Percentiles rank a stretch among this genome's conserved stretches.
phyloP scores from a whole-genome alignment of 2,329 filamentous ascomycete species.

The Verticillium isaacii region DNA sequence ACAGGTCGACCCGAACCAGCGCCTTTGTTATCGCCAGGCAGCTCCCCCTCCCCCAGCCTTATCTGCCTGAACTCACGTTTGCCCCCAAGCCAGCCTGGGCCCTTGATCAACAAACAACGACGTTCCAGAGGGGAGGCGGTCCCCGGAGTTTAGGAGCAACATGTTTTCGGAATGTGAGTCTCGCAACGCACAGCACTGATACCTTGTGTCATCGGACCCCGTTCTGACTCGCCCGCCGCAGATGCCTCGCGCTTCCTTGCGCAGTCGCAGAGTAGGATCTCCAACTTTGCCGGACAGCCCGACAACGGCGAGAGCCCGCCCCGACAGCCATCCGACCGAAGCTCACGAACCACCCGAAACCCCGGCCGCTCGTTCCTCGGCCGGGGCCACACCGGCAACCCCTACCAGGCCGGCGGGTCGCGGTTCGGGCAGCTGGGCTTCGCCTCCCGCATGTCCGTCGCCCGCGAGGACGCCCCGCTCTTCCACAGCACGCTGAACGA shows the following conservation, averaged over 20 bases:
- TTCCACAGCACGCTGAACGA: conserved; percentile 91
- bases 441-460: conserved; percentile 66
- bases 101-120: background rate
- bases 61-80: background rate
- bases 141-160: conserved; percentile 13
- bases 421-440: conserved; percentile 72
- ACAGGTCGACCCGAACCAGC: background rate
- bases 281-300: conserved; percentile 58
- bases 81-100: background rate
- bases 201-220: background rate
- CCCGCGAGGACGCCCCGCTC: conserved; percentile 73
- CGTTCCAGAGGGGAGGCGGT: conserved; percentile 10
- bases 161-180: conserved; percentile 77
- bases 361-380: conserved; percentile 35
- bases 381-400: conserved; percentile 58
- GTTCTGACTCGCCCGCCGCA: conserved; percentile 32
- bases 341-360: conserved; percentile 24
- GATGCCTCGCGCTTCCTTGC: conserved; percentile 96
- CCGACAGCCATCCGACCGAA: conserved; percentile 30
- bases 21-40: background rate
- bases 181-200: background rate
- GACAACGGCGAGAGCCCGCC: conserved; percentile 34
- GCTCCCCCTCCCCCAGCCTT: background rate
- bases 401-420: conserved; percentile 66
- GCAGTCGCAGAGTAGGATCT: conserved; percentile 90